Conservation (phyloP, 805 yeast species). For the Candida silvicultrix region DNA sequence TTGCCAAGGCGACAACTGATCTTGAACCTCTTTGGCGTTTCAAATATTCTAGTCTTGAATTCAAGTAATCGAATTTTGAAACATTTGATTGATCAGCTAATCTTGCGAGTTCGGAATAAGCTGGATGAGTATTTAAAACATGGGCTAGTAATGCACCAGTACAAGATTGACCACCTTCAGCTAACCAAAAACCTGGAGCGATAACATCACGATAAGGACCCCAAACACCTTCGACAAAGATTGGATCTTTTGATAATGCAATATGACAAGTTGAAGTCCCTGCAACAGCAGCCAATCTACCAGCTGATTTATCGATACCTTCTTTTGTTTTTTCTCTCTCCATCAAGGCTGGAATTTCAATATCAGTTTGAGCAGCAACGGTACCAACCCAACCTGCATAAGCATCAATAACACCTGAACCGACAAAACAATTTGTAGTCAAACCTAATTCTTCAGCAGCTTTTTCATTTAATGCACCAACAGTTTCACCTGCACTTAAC, state of each 20-base stretch:
- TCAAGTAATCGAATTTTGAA: conserved; percentile 78
- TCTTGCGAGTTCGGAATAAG: conserved; percentile 63
- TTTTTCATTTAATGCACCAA: conserved; percentile 59
- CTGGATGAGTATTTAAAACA: conserved; percentile 84
- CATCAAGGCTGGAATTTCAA: conserved; percentile 40
- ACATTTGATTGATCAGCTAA: conserved; percentile 62
- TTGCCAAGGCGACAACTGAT: conserved; percentile 75
- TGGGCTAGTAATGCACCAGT: conserved; percentile 93
- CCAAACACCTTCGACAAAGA: conserved; percentile 96
- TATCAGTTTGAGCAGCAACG: conserved; percentile 81
- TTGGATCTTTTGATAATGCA: conserved; percentile 75
- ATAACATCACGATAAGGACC: conserved; percentile 95
- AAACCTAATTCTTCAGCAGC: conserved; percentile 85
- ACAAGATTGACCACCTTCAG: conserved; percentile 98
- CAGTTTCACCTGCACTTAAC: conserved; percentile 83
- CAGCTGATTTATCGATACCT: conserved; percentile 59
- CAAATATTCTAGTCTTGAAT: conserved; percentile 65
- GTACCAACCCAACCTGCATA: conserved; percentile 99
- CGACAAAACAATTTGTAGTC: conserved; percentile 74
- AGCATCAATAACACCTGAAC: conserved; percentile 95
- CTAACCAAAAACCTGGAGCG: conserved; percentile 88
- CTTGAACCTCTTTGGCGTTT: conserved; percentile 50
- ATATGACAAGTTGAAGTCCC: conserved; percentile 98
- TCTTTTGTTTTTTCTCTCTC: conserved; percentile 38
- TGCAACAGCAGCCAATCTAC: conserved; percentile 94